These are phyloP conservation scores for Aspergillus sp. DNA, from an alignment of 2,329 filamentous ascomycete species.

Conservation along the genomic window DNA sequence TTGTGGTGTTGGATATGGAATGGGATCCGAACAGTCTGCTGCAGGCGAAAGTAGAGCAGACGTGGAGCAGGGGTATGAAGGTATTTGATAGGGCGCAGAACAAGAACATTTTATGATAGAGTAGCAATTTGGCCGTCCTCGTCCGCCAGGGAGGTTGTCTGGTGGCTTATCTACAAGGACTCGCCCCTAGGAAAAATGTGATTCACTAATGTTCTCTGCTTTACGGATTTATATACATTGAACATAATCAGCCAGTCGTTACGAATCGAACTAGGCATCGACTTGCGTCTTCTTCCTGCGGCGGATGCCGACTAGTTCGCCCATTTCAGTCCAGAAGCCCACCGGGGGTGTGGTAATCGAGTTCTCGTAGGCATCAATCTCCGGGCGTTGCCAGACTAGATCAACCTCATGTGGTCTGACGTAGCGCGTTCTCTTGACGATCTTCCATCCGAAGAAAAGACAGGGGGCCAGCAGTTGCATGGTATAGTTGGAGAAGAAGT, in stretches of 20 bases:
- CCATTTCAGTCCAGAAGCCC: conserved; percentile 6
- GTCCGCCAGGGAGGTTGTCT: too few relatives aligned
- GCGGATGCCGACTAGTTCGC: neutral
- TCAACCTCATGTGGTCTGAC: conserved; percentile 55
- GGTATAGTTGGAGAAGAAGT: conserved; percentile 52
- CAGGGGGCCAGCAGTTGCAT: conserved; percentile 54
- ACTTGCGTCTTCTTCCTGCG: neutral
- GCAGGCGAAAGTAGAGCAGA: conserved; percentile 40
- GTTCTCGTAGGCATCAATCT: conserved; percentile 11
- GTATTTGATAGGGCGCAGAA: conserved; percentile 6
- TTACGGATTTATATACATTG: too few relatives aligned
- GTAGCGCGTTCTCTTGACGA: conserved; percentile 56
- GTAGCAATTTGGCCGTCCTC: too few relatives aligned
- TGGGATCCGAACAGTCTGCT: conserved; percentile 42
- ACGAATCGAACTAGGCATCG: neutral
- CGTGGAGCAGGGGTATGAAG: conserved; percentile 44
- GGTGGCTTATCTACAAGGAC: too few relatives aligned
- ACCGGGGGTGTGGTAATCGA: neutral
- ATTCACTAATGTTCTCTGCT: too few relatives aligned
- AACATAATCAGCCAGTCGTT: too few relatives aligned
- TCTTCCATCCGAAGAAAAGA: conserved; percentile 61
- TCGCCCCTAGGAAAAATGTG: too few relatives aligned
- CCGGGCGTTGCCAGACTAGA: conserved; percentile 37
- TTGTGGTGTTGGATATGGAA: conserved; percentile 44
- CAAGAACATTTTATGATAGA: too few relatives aligned